These are phyloP conservation scores for Colletotrichum higginsianum DNA, from an alignment of 2,329 filamentous ascomycete genomes.

Conservation along the genomic window DNA sequence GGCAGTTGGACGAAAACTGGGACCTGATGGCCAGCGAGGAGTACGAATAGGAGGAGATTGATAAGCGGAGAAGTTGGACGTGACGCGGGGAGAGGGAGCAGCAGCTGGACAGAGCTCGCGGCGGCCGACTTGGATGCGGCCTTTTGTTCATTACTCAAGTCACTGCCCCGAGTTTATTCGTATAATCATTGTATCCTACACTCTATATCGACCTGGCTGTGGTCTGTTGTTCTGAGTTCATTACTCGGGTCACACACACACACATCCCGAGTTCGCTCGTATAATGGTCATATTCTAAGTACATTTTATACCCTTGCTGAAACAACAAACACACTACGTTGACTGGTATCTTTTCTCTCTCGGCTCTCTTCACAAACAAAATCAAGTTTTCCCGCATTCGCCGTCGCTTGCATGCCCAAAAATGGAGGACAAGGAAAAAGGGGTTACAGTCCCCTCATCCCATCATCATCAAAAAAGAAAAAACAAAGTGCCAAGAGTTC, in stretches of 20 bases:
- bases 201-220: background rate
- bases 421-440: background rate
- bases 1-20: constrained; percentile 37
- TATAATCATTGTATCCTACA: constrained; percentile 4
- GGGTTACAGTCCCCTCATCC: background rate
- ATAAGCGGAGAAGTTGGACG: too few relatives aligned
- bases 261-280: background rate
- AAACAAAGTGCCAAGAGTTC: background rate
- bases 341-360: constrained; percentile 1
- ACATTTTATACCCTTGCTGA: constrained; percentile 21
- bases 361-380: background rate
- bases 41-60: background rate
- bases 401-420: constrained; percentile 22
- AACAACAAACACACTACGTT: constrained; percentile 11
- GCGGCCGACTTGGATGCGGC: background rate
- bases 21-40: constrained; percentile 2
- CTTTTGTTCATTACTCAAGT: constrained; percentile 22
- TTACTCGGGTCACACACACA: constrained; percentile 15
- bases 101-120: constrained; percentile 10
- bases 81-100: background rate
- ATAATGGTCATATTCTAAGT: background rate
- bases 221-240: background rate
- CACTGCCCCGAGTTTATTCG: background rate
- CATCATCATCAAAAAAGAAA: too few relatives aligned
- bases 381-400: background rate